Percentiles rank a stretch among this genome's conserved stretches.
Conservation (phyloP, 1,284 basidiomycete genomes). For the Trichosporon asahii region DNA sequence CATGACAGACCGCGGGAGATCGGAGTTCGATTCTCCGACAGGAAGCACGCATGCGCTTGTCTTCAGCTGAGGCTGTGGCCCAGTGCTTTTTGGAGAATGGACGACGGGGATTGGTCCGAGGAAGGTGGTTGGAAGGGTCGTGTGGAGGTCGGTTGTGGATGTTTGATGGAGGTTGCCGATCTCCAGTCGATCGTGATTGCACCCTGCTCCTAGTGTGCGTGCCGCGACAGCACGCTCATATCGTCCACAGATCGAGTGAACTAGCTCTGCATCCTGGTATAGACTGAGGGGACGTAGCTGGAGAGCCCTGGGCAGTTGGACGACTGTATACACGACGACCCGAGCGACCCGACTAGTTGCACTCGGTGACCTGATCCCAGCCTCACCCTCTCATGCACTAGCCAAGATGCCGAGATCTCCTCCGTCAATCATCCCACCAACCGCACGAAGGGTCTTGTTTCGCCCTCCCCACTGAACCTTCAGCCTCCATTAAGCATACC, state of each 20-base stretch:
- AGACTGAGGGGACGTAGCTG: too few species aligned
- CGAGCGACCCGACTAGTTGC: too few species aligned
- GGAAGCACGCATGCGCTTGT: neutral
- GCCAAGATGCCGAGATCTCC: too few species aligned
- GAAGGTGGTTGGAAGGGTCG: neutral
- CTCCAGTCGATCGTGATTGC: too few species aligned
- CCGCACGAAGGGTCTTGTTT: neutral
- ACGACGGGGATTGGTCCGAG: neutral
- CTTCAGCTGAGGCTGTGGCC: neutral
- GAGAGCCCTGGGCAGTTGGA: too few species aligned
- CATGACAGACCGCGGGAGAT: conserved; percentile 4
- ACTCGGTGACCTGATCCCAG: neutral
- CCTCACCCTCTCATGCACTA: too few species aligned
- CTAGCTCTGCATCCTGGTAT: too few species aligned
- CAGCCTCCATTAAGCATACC: neutral
- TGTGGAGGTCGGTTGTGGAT: neutral
- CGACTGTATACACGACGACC: neutral
- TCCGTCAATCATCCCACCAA: too few species aligned
- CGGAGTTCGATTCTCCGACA: conserved; percentile 4
- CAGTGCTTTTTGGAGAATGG: neutral
- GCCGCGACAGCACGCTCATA: too few species aligned
- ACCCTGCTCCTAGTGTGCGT: too few species aligned
- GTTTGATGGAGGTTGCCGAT: neutral
- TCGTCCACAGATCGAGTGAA: too few species aligned
- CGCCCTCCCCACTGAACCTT: neutral